Percentiles rank a stretch among this genome's conserved stretches.
Evolutionary conservation across 163 green algal genomes (phyloP).

Genomic region (Prototheca wickerhamii): DNA sequence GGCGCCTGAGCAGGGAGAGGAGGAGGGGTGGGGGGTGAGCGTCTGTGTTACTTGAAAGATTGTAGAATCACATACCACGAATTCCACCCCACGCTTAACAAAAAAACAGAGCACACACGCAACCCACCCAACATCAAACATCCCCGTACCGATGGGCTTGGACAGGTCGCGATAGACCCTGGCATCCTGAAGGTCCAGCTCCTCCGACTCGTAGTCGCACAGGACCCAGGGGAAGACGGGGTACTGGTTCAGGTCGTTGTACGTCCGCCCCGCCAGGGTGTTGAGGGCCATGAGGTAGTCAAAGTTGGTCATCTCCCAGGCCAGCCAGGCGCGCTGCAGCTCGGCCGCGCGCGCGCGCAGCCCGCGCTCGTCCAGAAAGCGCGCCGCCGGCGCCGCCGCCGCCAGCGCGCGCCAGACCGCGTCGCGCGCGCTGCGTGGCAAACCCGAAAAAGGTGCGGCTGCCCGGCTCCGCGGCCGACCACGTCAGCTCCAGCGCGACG

Average conservation of each 20-base stretch:
- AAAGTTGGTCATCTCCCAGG: conserved; percentile 47
- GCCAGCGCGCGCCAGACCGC: no score
- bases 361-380: no score
- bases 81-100: no score
- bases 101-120: no score
- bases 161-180: conserved; percentile 72
- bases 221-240: conserved; percentile 35
- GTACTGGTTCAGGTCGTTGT: conserved; percentile 54
- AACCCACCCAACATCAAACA: no score
- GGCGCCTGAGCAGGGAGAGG: conserved; percentile 18
- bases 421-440: conserved; percentile 3
- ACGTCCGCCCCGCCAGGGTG: conserved; percentile 43
- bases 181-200: conserved; percentile 63
- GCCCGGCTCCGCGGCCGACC: no score
- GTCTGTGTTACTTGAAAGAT: no score
- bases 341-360: no score
- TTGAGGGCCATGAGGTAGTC: conserved; percentile 64
- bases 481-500: conserved; percentile 48
- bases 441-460: no score
- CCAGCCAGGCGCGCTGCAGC: conserved; percentile 11
- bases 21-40: no score
- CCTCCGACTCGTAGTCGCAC: conserved; percentile 32
- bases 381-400: no score
- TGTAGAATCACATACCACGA: neutral
- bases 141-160: conserved; percentile 63